Evolutionary conservation across 192 early-diverging fungal species (phyloP), one percentile per base, ranked within the genome.

Genomic region (Allomyces macrogynus): DNA sequence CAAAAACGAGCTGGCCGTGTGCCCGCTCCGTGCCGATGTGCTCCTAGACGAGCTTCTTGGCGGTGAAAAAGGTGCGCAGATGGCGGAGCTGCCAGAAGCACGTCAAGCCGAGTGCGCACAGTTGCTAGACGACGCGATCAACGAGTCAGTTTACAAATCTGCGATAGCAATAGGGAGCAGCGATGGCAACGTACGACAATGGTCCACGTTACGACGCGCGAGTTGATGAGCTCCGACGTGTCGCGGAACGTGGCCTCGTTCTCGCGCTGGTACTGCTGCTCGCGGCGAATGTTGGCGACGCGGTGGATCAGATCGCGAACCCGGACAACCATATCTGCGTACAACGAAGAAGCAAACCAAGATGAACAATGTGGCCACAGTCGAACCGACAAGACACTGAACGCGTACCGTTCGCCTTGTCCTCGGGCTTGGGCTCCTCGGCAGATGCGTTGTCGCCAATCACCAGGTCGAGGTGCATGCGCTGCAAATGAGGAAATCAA

Each of bases 1-100:
- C 49, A n/a, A 57, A n/a, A 57, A n/a, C 3, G 49, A n/a, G 49
- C 49, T 57, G 49, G 49, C 49, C 12, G 3, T 2, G 20, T 57
- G 49, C 49, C 12, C 49, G 20, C 2, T 57, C 3, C 49, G 9
- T 16, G 49, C 49, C 20, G 49, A 0, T 5, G 1, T 57, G 49
- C 16, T 14, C 49, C 49, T 14, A 57, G 49, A n/a, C 16, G 49
- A 57, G 80, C 73, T 95, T 95, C 79, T 95, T 95, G 70, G 88
- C 77, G 61, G 87, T 82, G 72, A 95, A 91, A 80, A 95, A 95
- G 64, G 75, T 71, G 68, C 84, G 84, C 65, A 92, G 77, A 68
- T 90, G 86, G 23, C 85, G 81, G 72, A 92, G 83, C 75, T 97
- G 92, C 91, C 92, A 93, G 64, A 82, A 78, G 74, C 85, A 86